These are phyloP conservation scores for Golubevia sp. DNA, from an alignment of 1,284 basidiomycete genomes.

Conservation along the genomic window DNA sequence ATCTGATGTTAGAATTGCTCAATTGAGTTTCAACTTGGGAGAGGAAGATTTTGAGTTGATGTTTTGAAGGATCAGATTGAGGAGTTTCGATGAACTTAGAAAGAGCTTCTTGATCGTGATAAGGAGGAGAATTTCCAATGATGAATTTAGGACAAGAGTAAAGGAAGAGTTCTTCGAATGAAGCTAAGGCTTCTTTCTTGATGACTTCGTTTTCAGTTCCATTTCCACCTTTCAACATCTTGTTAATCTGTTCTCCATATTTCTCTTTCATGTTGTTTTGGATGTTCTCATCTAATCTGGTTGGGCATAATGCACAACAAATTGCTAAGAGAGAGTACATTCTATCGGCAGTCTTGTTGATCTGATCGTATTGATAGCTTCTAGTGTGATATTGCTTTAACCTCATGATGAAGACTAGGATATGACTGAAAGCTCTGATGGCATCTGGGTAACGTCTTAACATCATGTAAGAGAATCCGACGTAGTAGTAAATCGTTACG, in stretches of 20 bases:
- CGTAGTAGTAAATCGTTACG: conserved; percentile 91
- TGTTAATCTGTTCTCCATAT: conserved; percentile 85
- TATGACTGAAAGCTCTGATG: conserved; percentile 86
- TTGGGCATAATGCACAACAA: conserved; percentile 86
- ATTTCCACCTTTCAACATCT: conserved; percentile 80
- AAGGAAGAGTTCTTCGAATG: conserved; percentile 91
- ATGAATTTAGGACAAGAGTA: conserved; percentile 97
- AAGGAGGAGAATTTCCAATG: conserved; percentile 82
- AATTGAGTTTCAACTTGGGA: conserved; percentile 76
- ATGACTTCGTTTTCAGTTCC: neutral
- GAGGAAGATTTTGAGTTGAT: conserved; percentile 83
- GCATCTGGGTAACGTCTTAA: conserved; percentile 92
- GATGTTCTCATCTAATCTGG: conserved; percentile 88
- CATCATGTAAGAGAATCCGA: conserved; percentile 95
- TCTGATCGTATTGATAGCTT: conserved; percentile 96
- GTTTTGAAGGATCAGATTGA: conserved; percentile 75
- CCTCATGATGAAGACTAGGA: conserved; percentile 71
- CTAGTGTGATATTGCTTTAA: conserved; percentile 83
- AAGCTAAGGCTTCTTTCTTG: conserved; percentile 77
- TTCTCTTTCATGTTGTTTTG: conserved; percentile 89
- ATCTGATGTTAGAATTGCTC: conserved; percentile 81
- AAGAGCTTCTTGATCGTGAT: conserved; percentile 78
- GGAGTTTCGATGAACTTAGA: conserved; percentile 65
- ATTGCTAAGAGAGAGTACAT: conserved; percentile 97
- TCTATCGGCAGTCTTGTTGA: conserved; percentile 93